These are phyloP conservation scores for Claviceps cyperi DNA, from an alignment of 2,329 filamentous ascomycete species.

Conservation along the genomic window DNA sequence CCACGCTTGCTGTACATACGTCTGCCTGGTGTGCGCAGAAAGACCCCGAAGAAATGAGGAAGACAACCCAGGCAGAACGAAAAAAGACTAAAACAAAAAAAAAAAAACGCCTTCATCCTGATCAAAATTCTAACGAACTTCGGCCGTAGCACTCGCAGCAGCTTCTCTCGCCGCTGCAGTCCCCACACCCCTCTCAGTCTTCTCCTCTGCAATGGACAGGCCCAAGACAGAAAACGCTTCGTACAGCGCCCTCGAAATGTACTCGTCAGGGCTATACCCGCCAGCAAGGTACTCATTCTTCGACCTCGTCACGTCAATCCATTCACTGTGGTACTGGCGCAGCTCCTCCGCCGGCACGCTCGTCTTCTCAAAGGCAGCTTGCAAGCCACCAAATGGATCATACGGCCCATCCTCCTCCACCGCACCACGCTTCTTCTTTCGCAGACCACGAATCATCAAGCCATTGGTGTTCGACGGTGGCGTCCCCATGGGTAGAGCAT, in stretches of 20 bases:
- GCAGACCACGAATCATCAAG: constrained; percentile 67
- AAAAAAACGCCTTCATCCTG: not conserved
- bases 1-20: not conserved
- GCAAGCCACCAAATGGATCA: constrained; percentile 72
- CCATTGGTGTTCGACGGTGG: constrained; percentile 8
- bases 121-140: constrained; percentile 21
- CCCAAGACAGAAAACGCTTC: constrained; percentile 84
- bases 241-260: constrained; percentile 64
- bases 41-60: too few species aligned
- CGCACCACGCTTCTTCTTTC: constrained; percentile 36
- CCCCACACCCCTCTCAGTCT: constrained; percentile 24
- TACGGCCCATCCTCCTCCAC: constrained; percentile 53
- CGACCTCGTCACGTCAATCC: constrained; percentile 51
- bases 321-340: constrained; percentile 59
- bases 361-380: constrained; percentile 56
- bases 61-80: not conserved
- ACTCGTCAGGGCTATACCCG: constrained; percentile 73
- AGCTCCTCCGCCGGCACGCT: constrained; percentile 33
- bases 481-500: constrained; percentile 14
- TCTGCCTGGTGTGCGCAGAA: not conserved
- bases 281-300: constrained; percentile 57
- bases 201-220: constrained; percentile 75
- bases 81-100: not conserved
- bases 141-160: constrained; percentile 20
- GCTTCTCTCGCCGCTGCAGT: constrained; percentile 22